Evolutionary conservation across 805 yeast genomes (phyloP), one percentile per base, ranked within the genome.

Genomic region (Ogataea ganodermae): DNA sequence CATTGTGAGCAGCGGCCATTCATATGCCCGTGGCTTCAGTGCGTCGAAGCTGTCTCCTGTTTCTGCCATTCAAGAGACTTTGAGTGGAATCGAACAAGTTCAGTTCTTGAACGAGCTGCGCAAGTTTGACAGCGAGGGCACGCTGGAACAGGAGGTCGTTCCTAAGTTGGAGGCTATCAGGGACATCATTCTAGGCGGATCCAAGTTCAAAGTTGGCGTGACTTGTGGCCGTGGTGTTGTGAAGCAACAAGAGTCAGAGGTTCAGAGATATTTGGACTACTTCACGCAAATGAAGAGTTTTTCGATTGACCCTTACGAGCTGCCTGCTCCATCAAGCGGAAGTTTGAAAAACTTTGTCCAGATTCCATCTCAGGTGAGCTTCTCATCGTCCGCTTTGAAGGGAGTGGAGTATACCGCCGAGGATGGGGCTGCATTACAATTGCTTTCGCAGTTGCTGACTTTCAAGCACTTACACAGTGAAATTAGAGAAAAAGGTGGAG

Each of bases 401-500:
- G 96, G 96, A 20, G 82, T 86, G 3, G 71, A 81, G 3, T 89
- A 89, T 63, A 65, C 74, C 3, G 75, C 81, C 43, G 68, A 74
- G 42, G 97, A 92, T 54, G 90, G 96, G 30, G 96, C 98, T 0
- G 74, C 89, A 1, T 74, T 94, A 36, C 96, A 89, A 66, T 80
- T 94, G 0, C 72, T 94, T 39, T 77, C 97, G 1, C 91, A 86
- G 56, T 65, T 94, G 48, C 66, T 90, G 56, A 84, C 96, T 0
- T 91, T 85, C 68, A 88, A 86, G 60, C 80, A 87, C 56, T 71
- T 94, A 41, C 99, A 94, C 66, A 79, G 89, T 10, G 96, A 90
- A 53, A 82, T 94, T 31, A 79, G 99, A 55, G 99, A 94, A 62
- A 82, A 92, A 60, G 96, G 96, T 48, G 99, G 99, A 49, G 99